phyloP scores from a whole-genome alignment of 1,284 basidiomycete species.

The Ganoderma sinense region DNA sequence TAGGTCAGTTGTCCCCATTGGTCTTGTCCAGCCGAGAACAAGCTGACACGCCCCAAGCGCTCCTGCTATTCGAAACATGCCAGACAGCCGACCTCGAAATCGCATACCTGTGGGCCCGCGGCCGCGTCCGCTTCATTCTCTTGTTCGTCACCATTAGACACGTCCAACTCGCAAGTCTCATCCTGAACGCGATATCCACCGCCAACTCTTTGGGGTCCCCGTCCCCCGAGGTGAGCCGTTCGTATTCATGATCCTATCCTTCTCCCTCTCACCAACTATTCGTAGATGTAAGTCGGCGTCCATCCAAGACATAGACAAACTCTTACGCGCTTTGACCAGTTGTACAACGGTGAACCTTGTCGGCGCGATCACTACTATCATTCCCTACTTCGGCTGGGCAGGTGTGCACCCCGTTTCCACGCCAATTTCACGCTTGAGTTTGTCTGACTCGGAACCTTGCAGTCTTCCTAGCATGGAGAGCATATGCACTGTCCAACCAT shows the following conservation, averaged over 20 bases:
- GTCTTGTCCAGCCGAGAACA: too few relatives aligned
- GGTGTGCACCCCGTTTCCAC: neutral
- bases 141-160: neutral
- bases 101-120: neutral
- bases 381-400: constrained; percentile 3
- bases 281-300: neutral
- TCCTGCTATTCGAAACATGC: neutral
- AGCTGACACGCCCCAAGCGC: neutral
- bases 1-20: neutral
- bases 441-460: neutral
- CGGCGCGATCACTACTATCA: neutral
- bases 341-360: neutral
- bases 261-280: neutral
- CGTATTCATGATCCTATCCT: neutral
- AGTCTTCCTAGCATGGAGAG: constrained; percentile 4
- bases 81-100: neutral
- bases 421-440: too few relatives aligned
- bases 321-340: neutral
- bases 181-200: neutral
- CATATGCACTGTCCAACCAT: neutral
- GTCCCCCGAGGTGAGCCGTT: neutral
- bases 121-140: neutral
- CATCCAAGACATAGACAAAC: too few relatives aligned
- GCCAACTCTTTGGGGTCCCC: neutral
- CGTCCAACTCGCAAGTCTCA: constrained; percentile 5